These are phyloP conservation scores for Crithidia brevicula DNA, from an alignment of 208 protist genomes.

Conservation along the genomic window DNA sequence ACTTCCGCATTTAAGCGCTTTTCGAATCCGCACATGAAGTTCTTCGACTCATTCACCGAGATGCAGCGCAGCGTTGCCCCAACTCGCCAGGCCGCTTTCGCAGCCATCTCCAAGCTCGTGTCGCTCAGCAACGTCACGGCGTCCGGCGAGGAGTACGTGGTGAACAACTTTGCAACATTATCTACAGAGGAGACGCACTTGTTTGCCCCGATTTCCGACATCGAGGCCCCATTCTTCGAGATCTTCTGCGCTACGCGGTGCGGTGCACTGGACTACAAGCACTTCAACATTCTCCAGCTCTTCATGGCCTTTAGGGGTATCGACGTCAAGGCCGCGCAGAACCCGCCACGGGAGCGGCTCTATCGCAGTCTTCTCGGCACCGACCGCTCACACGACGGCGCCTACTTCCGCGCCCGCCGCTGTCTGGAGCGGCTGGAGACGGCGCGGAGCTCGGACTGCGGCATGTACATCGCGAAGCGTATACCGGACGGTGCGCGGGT, in stretches of 20 bases:
- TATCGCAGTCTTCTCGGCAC: constrained; percentile 53
- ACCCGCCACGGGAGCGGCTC: constrained; percentile 27
- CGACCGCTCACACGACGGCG: constrained; percentile 63
- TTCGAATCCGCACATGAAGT: constrained; percentile 57
- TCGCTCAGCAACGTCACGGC: constrained; percentile 25
- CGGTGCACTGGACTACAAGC: constrained; percentile 39
- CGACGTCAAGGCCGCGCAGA: constrained; percentile 18
- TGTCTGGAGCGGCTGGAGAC: constrained; percentile 42
- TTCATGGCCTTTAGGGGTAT: constrained; percentile 68
- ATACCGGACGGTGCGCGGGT: constrained; percentile 16
- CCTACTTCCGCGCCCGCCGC: constrained; percentile 61
- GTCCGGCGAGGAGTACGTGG: constrained; percentile 27
- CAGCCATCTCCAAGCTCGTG: constrained; percentile 39
- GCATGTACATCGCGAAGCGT: constrained; percentile 33
- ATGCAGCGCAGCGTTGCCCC: constrained; percentile 78
- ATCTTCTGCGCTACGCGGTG: constrained; percentile 68
- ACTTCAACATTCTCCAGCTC: constrained; percentile 73
- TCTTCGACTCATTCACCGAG: constrained; percentile 81
- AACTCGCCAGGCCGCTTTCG: constrained; percentile 57
- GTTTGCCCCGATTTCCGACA: constrained; percentile 72
- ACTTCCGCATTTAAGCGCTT: constrained; percentile 11
- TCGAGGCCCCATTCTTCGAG: constrained; percentile 68
- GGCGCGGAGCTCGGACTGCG: constrained; percentile 70
- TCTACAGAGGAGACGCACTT: constrained; percentile 32
- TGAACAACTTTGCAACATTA: constrained; percentile 45